Conservation (phyloP, 139 green algal genomes). For the Tetraselmis striata region DNA sequence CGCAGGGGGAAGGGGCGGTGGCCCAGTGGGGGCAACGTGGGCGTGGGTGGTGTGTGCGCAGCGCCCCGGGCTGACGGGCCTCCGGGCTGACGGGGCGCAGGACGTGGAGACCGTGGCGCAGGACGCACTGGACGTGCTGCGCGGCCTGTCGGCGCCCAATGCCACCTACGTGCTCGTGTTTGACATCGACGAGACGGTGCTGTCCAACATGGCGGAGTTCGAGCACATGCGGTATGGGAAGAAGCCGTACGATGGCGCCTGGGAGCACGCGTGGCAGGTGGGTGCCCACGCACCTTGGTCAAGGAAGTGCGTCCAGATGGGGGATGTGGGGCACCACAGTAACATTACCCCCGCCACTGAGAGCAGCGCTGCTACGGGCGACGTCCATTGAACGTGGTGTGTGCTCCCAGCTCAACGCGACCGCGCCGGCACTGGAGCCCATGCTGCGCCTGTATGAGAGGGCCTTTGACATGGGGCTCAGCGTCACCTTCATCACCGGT, state of each 20-base stretch:
- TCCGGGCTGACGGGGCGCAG: neutral
- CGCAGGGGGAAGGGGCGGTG: too few species aligned
- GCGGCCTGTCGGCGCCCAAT: neutral
- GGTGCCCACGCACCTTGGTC: neutral
- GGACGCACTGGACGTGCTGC: neutral
- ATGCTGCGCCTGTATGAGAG: neutral
- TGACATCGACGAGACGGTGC: constrained; percentile 23
- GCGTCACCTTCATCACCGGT: neutral
- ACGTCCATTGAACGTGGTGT: too few species aligned
- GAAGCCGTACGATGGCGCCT: neutral
- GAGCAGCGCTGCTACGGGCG: too few species aligned
- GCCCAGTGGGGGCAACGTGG: too few species aligned
- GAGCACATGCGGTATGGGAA: neutral
- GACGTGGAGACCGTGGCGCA: neutral
- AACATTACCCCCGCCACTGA: too few species aligned
- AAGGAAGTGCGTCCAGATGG: too few species aligned
- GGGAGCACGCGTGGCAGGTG: neutral
- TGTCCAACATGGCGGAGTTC: constrained; percentile 23
- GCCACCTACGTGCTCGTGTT: neutral
- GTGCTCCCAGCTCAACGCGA: neutral
- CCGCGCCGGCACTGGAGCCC: neutral
- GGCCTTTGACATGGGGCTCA: neutral
- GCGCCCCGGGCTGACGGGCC: neutral
- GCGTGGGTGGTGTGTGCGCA: neutral
- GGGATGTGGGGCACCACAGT: too few species aligned